Percentiles rank a stretch among this genome's conserved stretches.
Evolutionary conservation across 306 rosid genomes (phyloP).

Genomic region (Medicago arabica): DNA sequence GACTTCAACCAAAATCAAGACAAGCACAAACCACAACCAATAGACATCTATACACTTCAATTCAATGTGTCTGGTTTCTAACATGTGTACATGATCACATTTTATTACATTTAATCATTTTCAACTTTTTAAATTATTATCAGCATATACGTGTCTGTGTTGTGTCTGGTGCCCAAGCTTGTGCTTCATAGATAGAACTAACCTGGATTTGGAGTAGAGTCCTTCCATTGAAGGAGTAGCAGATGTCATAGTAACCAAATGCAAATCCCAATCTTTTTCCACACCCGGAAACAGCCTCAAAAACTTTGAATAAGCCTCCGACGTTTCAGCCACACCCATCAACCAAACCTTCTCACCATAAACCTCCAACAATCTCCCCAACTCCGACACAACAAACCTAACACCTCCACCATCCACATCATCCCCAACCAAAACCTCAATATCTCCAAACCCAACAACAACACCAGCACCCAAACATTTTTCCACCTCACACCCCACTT

Average conservation of each 20-base stretch:
- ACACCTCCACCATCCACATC: conserved; percentile 39
- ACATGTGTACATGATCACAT: background rate
- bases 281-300: conserved; percentile 52
- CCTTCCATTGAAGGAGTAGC: conserved; percentile 63
- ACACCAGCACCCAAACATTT: conserved; percentile 61
- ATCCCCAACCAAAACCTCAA: conserved; percentile 53
- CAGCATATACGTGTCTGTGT: background rate
- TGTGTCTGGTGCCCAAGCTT: background rate
- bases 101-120: background rate
- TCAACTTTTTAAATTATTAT: background rate
- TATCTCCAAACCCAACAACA: conserved; percentile 69
- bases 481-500: conserved; percentile 54
- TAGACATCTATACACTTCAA: background rate
- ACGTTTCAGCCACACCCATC: conserved; percentile 61
- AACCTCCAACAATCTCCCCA: conserved; percentile 60
- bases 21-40: background rate
- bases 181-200: background rate
- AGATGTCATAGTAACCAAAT: conserved; percentile 75
- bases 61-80: background rate
- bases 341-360: conserved; percentile 62
- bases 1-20: conserved; percentile 6
- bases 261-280: conserved; percentile 80
- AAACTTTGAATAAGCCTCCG: conserved; percentile 61
- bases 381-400: conserved; percentile 58
- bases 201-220: conserved; percentile 77